phyloP scores from a whole-genome alignment of 177 flowering plant genomes.

The Vitis hybrid region DNA sequence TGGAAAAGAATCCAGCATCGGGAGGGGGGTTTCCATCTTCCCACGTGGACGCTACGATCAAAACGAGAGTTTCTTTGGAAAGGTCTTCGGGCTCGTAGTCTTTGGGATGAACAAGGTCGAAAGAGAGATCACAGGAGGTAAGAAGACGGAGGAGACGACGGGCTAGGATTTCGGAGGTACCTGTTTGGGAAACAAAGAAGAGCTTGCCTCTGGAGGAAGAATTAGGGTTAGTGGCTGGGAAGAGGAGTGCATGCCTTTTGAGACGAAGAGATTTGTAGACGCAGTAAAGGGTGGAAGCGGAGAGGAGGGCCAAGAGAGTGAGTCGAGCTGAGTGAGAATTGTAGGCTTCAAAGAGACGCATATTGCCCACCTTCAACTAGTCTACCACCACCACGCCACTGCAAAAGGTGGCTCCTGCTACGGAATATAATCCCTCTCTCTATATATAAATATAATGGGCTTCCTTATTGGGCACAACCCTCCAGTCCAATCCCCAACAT shows the following conservation, averaged over 20 bases:
- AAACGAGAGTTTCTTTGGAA: conserved; percentile 60
- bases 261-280: conserved; percentile 74
- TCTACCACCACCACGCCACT: too few relatives aligned
- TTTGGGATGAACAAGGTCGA: conserved; percentile 68
- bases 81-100: conserved; percentile 94
- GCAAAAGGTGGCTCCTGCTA: too few relatives aligned
- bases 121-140: conserved; percentile 29
- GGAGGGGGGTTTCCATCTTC: conserved; percentile 78
- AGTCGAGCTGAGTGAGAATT: conserved; percentile 35
- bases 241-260: conserved; percentile 19
- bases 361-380: too few relatives aligned
- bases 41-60: conserved; percentile 91
- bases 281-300: conserved; percentile 70
- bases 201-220: conserved; percentile 45
- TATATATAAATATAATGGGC: too few relatives aligned
- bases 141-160: conserved; percentile 56
- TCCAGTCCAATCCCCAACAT: too few relatives aligned
- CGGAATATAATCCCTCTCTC: too few relatives aligned
- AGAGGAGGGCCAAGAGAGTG: conserved; percentile 67
- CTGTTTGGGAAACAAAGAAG: conserved; percentile 80
- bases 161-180: conserved; percentile 86
- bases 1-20: conserved; percentile 50
- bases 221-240: conserved; percentile 21
- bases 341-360: too few relatives aligned
- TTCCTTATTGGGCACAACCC: too few relatives aligned